phyloP scores from a whole-genome alignment of 129 eudicot genomes.

The Deinandra increscens region DNA sequence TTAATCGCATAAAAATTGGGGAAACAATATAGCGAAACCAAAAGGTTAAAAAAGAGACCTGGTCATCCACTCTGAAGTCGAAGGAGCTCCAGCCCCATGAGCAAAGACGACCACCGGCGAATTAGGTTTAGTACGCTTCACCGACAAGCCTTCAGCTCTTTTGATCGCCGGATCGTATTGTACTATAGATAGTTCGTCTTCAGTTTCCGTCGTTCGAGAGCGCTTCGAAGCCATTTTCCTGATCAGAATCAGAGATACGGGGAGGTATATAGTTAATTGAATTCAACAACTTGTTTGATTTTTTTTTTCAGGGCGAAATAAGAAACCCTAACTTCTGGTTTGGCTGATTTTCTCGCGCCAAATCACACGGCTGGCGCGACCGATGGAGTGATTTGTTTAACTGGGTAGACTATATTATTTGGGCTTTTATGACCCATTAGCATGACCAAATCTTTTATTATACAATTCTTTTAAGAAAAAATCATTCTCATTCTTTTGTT shows the following conservation, averaged over 20 bases:
- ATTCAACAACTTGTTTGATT: not conserved
- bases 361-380: slow-evolving; percentile 16
- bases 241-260: slow-evolving; percentile 18
- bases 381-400: not conserved
- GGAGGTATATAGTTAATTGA: slow-evolving; percentile 6
- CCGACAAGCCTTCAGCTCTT: slow-evolving; percentile 15
- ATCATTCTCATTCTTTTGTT: too few species aligned
- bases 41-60: slow-evolving; percentile 33
- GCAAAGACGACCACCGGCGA: slow-evolving; percentile 77
- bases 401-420: not conserved
- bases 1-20: not conserved
- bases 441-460: too few species aligned
- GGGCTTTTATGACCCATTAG: not conserved
- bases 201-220: slow-evolving; percentile 31
- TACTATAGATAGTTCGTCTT: slow-evolving; percentile 24
- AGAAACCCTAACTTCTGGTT: slow-evolving; percentile 27
- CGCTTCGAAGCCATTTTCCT: slow-evolving; percentile 47
- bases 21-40: not conserved
- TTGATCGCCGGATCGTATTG: slow-evolving; percentile 8
- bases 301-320: not conserved
- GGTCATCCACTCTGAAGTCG: slow-evolving; percentile 83
- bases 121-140: not conserved
- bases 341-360: slow-evolving; percentile 47
- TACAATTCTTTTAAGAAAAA: too few species aligned
- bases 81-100: slow-evolving; percentile 91